Evolutionary conservation across 2,329 filamentous ascomycete species (phyloP).

Genomic region (Conoideocrella luteorostrata): DNA sequence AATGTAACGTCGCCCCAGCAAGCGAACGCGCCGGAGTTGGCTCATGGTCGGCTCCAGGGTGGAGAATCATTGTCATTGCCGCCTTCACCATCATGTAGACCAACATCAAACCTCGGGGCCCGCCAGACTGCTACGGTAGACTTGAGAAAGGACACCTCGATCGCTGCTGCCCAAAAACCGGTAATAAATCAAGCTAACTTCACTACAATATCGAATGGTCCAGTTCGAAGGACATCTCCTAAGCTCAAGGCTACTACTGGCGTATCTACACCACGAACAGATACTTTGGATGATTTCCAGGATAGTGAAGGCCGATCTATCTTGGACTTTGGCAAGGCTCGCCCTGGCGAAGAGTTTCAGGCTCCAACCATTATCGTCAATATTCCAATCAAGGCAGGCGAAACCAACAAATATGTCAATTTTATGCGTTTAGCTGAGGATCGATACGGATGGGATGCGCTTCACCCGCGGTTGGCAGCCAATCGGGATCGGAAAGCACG

Average conservation of each 20-base stretch:
- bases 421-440: slow-evolving; percentile 92
- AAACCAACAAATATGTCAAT: slow-evolving; percentile 87
- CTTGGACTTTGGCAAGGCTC: slow-evolving; percentile 54
- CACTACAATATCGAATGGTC: slow-evolving; percentile 33
- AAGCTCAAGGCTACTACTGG: slow-evolving; percentile 39
- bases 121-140: slow-evolving; percentile 25
- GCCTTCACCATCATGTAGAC: slow-evolving; percentile 34
- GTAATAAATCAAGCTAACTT: slow-evolving; percentile 34
- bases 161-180: slow-evolving; percentile 19
- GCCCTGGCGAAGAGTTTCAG: slow-evolving; percentile 50
- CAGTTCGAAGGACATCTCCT: slow-evolving; percentile 40
- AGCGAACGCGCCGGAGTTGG: slow-evolving; percentile 19
- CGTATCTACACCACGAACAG: slow-evolving; percentile 41
- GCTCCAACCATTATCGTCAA: slow-evolving; percentile 78
- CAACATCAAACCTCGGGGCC: slow-evolving; percentile 26
- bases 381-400: slow-evolving; percentile 66
- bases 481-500: slow-evolving; percentile 81
- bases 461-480: slow-evolving; percentile 85
- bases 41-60: slow-evolving; percentile 24
- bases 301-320: slow-evolving; percentile 47
- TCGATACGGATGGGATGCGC: slow-evolving; percentile 86
- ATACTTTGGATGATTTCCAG: slow-evolving; percentile 41
- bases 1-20: slow-evolving; percentile 21
- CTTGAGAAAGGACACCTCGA: slow-evolving; percentile 30
- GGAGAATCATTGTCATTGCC: slow-evolving; percentile 33